Base-by-base conservation (phyloP, 2,329 filamentous ascomycete species). In the Aspergillus fijiensis region DNA sequence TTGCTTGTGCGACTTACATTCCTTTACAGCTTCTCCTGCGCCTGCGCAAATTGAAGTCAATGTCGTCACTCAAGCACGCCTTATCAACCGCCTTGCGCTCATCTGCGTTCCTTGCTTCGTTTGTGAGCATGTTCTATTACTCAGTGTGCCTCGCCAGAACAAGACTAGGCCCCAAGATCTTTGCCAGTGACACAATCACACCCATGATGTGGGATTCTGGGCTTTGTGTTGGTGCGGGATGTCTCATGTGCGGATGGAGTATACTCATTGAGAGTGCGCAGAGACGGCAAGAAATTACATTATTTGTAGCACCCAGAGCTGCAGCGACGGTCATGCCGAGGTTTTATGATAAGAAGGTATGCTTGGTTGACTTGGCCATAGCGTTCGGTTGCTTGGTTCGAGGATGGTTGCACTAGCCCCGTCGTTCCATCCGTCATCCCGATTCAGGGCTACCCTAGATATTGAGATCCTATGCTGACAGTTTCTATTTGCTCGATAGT, bases 51-150 rank as follows among this genome's bases (percentile, higher is more conserved):
- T 78, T 78, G 49, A 84, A 84, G 33, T 79, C 77, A 48, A 66
- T 69, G 56, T 72, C 69, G 6, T 79, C 78, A 33, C 74, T 84
- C 5, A 65, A 84, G 11, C 76, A 77, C 27, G 86, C 87, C 1
- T 59, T 88, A 27, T 67, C 80, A 14, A 88, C 88, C 2, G 86
- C 90, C 1, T 76, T 83, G 10, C 85, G 89, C 33, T 93, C 90
- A 5, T 92, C 91, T 0, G 82, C 88, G 0, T 95, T 96, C 72
- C 82, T 96, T 1, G 90, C 87, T 3, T 79, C 86, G 0, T 96
- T 94, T 74, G 89, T 96, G 65, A 81, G 86, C 1, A 78, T 92
- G 11, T 95, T 94, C 73, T 96, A 93, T 78, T 96, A 96, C 72
- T 87, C 89, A 29, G 89, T 96, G 3, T 96, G 92, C 71, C 84